Base-by-base conservation (phyloP, 2,329 filamentous ascomycete species). In the Paracoccidioides lutzii region DNA sequence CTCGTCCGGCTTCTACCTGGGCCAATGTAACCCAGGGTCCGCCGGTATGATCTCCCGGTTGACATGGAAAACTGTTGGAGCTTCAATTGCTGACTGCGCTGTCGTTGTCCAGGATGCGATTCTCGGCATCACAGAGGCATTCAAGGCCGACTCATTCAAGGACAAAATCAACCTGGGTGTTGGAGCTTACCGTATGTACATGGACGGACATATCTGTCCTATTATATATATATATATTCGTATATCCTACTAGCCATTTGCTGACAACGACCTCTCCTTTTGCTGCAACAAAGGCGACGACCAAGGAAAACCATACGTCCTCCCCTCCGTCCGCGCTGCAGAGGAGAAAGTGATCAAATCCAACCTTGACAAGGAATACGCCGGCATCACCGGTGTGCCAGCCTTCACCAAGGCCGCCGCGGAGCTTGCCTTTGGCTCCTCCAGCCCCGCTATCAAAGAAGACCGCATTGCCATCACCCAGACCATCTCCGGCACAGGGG, bases 141-240 rank as follows among this genome's bases (percentile, higher is more conserved):
- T 93, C 87, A 98, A 97, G 81, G 90, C 90, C 74, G 93, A 98
- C 73, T 81, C 79, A 67, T 91, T 94, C 75, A 78, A 83, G 61
- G 83, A 95, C 78, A 98, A 97, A 84, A 97, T 98, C 80, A 97
- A 97, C 79, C 79, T 98, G 59, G 93, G 90, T 77, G 93, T 97
- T 64, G 93, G 93, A 68, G 93, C 93, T 69, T 98, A 98, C 83
- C 90, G 93, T 77, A 69, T 64, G 72, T 59, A 53, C 22, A 22
- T 22, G 22, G 22, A 22, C 22, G 2, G 22, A 22, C 22, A 22
- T 22, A 22, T 22, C 22, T 22, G 22, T 2, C 22, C 22, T 33
- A 49, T n/a, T 32, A 45, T 32, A 35, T 35, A 14, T 6, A 15
- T 37, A n/a, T 38, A 7, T 15, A 40, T 14, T 48, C 33, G 8